These are phyloP conservation scores for Micractinium conductrix DNA, from an alignment of 139 green algal species.

Conservation along the genomic window DNA sequence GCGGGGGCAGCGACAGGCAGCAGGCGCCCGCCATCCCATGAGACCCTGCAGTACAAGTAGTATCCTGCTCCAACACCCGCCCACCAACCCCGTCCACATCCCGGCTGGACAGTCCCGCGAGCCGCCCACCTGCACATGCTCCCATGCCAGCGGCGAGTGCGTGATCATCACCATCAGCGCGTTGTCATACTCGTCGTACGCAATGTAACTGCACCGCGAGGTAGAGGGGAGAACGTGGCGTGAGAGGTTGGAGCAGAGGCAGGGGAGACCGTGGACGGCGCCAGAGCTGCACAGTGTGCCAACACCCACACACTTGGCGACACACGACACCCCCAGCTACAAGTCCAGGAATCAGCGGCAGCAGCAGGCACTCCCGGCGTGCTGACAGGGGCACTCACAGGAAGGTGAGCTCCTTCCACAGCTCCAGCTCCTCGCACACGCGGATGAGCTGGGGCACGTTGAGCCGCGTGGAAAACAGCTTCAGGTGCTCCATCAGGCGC, in stretches of 20 bases:
- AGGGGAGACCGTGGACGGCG: no score
- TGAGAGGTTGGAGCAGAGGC: background rate
- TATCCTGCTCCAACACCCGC: no score
- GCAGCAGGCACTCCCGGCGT: no score
- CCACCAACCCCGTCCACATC: conserved; percentile 82
- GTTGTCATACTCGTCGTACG: conserved; percentile 99
- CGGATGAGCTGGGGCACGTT: conserved; percentile 99
- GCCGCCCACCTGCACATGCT: conserved; percentile 80
- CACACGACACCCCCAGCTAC: no score
- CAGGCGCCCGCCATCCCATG: background rate
- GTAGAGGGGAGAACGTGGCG: background rate
- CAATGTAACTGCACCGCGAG: conserved; percentile 68
- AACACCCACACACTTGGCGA: no score
- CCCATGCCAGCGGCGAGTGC: conserved; percentile 94
- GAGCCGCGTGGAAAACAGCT: conserved; percentile 95
- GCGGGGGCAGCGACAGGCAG: background rate
- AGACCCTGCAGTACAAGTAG: background rate
- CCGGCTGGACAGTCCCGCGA: background rate
- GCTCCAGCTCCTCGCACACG: conserved; percentile 93
- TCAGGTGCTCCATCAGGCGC: conserved; percentile 99
- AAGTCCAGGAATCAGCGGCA: no score
- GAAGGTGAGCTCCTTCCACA: conserved; percentile 98
- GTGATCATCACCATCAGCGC: conserved; percentile 92
- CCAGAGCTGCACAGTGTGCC: no score
- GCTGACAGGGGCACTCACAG: conserved; percentile 51